phyloP scores from a whole-genome alignment of 179 eudicot genomes.

The Monotropa hypopitys region DNA sequence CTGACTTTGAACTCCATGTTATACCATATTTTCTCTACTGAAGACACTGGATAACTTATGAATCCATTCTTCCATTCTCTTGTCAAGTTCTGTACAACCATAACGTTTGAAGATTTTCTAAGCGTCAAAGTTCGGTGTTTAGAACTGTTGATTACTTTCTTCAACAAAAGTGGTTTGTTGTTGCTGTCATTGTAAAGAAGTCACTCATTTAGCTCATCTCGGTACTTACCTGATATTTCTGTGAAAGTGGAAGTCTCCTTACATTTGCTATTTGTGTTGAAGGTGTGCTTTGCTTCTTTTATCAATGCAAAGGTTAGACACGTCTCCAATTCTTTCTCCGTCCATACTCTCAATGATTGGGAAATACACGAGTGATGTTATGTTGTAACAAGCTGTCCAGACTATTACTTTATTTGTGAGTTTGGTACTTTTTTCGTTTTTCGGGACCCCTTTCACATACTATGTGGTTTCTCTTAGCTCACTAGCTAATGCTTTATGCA shows the following conservation, averaged over 20 bases:
- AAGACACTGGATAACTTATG: not conserved
- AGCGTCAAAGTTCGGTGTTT: not conserved
- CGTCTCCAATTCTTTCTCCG: too few relatives aligned
- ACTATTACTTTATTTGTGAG: too few relatives aligned
- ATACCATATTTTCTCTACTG: not conserved
- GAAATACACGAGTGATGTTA: too few relatives aligned
- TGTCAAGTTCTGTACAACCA: not conserved
- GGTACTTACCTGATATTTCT: too few relatives aligned
- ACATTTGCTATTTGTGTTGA: not conserved
- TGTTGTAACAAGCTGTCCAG: too few relatives aligned
- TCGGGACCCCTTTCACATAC: not conserved
- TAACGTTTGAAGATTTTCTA: not conserved
- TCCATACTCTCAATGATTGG: too few relatives aligned
- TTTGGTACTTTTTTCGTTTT: not conserved
- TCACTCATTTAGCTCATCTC: not conserved
- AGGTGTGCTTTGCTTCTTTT: not conserved
- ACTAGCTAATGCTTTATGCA: not conserved
- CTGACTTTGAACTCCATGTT: not conserved
- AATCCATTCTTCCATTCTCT: not conserved
- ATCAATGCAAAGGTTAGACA: not conserved
- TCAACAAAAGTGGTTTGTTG: not conserved
- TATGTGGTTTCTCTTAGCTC: not conserved
- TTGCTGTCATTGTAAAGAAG: not conserved
- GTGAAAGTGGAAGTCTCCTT: too few relatives aligned
- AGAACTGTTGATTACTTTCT: too few relatives aligned